A percentile compares a stretch with the other conserved stretches of the same genome.
phyloP scores from a whole-genome alignment of 306 rosid species.

The Canavalia ensiformis region DNA sequence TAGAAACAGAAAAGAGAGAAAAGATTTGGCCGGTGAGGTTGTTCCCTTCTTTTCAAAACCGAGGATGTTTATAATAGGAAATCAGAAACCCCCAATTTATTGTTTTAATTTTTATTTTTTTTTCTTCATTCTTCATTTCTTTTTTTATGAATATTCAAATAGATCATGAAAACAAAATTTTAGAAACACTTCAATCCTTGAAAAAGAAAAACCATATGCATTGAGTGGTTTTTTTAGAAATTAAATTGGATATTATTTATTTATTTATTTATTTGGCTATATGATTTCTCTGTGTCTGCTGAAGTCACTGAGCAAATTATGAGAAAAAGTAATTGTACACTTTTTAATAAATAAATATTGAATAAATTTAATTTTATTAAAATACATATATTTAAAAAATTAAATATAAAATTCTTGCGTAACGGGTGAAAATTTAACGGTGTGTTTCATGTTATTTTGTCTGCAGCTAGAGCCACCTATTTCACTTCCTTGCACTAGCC shows the following conservation, averaged over 20 bases:
- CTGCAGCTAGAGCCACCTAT: neutral
- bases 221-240: no score
- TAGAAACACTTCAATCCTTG: no score
- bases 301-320: no score
- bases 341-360: no score
- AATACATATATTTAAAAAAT: neutral
- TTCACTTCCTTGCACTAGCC: constrained; percentile 15
- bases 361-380: no score
- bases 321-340: no score
- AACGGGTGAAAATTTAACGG: neutral
- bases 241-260: no score
- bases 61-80: neutral
- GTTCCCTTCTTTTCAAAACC: constrained; percentile 12
- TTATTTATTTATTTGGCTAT: no score
- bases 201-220: no score
- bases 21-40: neutral
- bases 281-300: neutral
- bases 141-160: no score
- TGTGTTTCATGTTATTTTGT: neutral
- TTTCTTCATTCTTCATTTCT: neutral
- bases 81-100: neutral
- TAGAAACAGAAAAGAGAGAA: neutral
- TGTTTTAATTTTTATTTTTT: no score
- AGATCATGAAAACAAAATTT: no score
- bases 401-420: neutral